Evolutionary conservation across 129 eudicot species (phyloP).

Genomic region (Tagetes erecta): DNA sequence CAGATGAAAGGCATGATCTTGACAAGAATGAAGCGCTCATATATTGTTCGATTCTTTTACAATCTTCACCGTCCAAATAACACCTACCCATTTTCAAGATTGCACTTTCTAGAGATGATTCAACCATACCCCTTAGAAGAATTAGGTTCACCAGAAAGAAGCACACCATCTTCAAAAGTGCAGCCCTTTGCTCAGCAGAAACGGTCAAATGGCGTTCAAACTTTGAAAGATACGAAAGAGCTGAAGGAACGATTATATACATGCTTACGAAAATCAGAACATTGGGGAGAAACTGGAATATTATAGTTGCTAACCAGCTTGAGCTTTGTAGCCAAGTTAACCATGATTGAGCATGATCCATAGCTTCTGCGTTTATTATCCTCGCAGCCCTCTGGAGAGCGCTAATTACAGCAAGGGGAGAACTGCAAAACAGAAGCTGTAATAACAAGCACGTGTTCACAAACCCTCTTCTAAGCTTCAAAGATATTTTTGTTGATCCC

Average conservation of each 20-base stretch:
- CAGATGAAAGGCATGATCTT: conserved; percentile 88
- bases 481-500: conserved; percentile 74
- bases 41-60: conserved; percentile 88
- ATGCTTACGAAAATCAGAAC: conserved; percentile 93
- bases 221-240: conserved; percentile 82
- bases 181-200: conserved; percentile 95
- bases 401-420: conserved; percentile 87
- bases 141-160: conserved; percentile 96
- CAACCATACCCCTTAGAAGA: conserved; percentile 82
- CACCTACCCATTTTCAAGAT: conserved; percentile 88
- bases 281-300: conserved; percentile 93
- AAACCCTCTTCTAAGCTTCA: conserved; percentile 64
- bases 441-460: conserved; percentile 77
- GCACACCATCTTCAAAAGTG: conserved; percentile 90
- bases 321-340: conserved; percentile 94
- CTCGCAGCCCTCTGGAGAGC: conserved; percentile 79
- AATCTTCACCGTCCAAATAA: conserved; percentile 97
- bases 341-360: conserved; percentile 90
- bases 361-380: conserved; percentile 94
- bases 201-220: conserved; percentile 90
- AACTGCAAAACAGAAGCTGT: conserved; percentile 84
- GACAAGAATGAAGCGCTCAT: conserved; percentile 87
- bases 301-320: conserved; percentile 86
- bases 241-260: conserved; percentile 88
- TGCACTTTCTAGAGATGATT: conserved; percentile 81